These are phyloP conservation scores for Cryptococcus hybrid DNA, from an alignment of 1,284 basidiomycete genomes.

Conservation along the genomic window DNA sequence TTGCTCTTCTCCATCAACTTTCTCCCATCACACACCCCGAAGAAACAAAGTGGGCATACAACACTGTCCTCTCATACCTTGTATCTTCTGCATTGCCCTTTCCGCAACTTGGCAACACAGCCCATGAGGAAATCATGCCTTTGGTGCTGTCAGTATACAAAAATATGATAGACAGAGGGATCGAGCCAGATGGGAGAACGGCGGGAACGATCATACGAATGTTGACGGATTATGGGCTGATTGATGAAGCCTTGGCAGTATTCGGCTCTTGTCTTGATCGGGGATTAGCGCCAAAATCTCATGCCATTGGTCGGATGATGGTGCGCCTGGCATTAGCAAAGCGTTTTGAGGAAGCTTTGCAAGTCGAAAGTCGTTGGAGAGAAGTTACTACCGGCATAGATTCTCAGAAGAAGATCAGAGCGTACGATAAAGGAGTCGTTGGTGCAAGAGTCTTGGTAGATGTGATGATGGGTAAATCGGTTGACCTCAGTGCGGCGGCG, in stretches of 20 bases:
- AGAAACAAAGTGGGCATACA: conserved; percentile 7
- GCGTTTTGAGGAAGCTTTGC: conserved; percentile 21
- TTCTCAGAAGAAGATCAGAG: not conserved
- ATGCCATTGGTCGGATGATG: conserved; percentile 32
- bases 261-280: conserved; percentile 16
- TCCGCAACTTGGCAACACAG: not conserved
- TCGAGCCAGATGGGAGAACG: conserved; percentile 15
- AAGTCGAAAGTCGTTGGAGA: conserved; percentile 26
- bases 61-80: conserved; percentile 18
- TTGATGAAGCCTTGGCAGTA: conserved; percentile 19
- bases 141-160: conserved; percentile 23
- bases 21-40: not conserved
- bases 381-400: not conserved
- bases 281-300: conserved; percentile 16
- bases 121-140: conserved; percentile 13
- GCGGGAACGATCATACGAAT: conserved; percentile 20
- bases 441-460: conserved; percentile 34
- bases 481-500: conserved; percentile 20
- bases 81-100: not conserved
- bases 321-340: conserved; percentile 18
- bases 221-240: conserved; percentile 19
- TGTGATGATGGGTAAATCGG: conserved; percentile 21
- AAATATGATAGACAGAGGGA: conserved; percentile 16
- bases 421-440: conserved; percentile 27
- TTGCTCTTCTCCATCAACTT: conserved; percentile 7